Base-by-base conservation (phyloP, 2,329 filamentous ascomycete genomes). In the Cladophialophora chaetospira region DNA sequence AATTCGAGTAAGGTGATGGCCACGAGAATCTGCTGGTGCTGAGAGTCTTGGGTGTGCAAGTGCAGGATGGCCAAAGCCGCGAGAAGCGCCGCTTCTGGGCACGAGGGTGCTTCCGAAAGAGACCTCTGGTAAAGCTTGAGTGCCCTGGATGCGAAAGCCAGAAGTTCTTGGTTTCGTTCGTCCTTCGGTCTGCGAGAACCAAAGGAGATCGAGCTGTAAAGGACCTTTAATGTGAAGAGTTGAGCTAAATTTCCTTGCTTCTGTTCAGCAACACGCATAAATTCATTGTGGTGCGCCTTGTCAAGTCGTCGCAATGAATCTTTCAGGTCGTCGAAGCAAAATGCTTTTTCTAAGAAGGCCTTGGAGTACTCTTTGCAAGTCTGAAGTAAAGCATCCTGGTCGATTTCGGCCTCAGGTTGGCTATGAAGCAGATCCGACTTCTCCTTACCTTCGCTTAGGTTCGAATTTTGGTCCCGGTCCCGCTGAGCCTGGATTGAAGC, bases 311-410 rank as follows among this genome's bases (percentile, higher is more conserved):
- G 26, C 10, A 64, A 40, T 21, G 58, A 29, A 11, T 64, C 67
- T 55, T 69, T 68, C 21, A 79, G 58, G 59, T 79, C 77, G 49
- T 70, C 68, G 50, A 78, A 79, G 55, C 75, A 77, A 60, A 76
- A 77, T 19, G 74, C 67, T 57, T 77, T 79, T 42, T 67, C 66
- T 13, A 71, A 71, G 60, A 74, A 74, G 5, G 62, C 63, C 33
- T 75, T 67, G 55, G 74, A 74, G 62, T 78, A 78, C 36, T 67
- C 60, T 53, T 72, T 67, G 53, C 72, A 77, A 13, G 66, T 69
- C 36, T 66, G 56, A 23, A 77, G 59, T 26, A 77, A 57, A n/a
- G 71, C 69, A 5, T 70, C 63, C 10, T 60, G 56, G 26, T 63
- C 66, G 43, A 66, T 47, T 13, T 63, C 63, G 23, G 67, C 70